These are phyloP conservation scores for Citrus medica DNA, from an alignment of 345 rosid species.

Conservation along the genomic window DNA sequence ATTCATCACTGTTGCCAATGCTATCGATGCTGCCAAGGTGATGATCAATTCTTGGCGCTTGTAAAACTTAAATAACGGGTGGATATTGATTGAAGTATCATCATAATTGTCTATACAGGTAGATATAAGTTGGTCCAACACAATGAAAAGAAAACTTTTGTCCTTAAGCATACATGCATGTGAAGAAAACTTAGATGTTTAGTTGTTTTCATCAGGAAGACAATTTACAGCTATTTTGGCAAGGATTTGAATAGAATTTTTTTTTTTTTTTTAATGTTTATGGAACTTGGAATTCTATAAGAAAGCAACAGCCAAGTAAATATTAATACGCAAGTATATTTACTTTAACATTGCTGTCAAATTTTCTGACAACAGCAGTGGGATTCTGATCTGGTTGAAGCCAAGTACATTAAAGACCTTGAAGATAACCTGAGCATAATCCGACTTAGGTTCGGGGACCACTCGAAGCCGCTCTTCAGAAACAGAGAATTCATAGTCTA, in stretches of 20 bases:
- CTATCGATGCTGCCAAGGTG: conserved; percentile 81
- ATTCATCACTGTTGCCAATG: conserved; percentile 71
- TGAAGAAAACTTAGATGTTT: too few species aligned
- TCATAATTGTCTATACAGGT: not conserved
- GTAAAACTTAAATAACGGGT: not conserved
- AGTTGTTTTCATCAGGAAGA: not conserved
- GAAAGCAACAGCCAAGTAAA: too few species aligned
- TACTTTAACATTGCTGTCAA: not conserved
- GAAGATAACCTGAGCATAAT: conserved; percentile 76
- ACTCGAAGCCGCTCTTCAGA: conserved; percentile 66
- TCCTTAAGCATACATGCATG: conserved; percentile 1
- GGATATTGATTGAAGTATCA: not conserved
- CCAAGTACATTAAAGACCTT: conserved; percentile 56
- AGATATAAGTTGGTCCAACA: not conserved
- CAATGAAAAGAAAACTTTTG: conserved; percentile 17
- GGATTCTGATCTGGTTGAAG: conserved; percentile 80
- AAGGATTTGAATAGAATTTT: too few species aligned
- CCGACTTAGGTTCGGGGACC: conserved; percentile 60
- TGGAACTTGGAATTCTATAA: too few species aligned
- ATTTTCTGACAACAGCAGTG: conserved; percentile 51
- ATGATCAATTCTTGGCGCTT: not conserved
- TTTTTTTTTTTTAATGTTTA: too few species aligned
- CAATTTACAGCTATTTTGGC: not conserved
- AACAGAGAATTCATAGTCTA: conserved; percentile 83
- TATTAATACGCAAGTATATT: too few species aligned